Evolutionary conservation across 306 rosid species (phyloP).

Genomic region (Lathyrus aphaca): DNA sequence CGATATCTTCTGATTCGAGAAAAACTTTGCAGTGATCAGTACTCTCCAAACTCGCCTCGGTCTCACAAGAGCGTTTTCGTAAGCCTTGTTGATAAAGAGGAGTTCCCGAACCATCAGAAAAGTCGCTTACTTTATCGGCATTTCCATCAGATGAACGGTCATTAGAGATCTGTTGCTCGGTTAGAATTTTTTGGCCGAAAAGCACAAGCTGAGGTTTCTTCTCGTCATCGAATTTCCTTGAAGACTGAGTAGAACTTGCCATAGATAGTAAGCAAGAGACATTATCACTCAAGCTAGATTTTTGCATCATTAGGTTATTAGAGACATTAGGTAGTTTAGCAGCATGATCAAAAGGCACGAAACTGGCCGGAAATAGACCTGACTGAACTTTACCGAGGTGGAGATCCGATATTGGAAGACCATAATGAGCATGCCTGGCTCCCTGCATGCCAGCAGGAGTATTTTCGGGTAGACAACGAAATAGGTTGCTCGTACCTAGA

Average conservation of each 20-base stretch:
- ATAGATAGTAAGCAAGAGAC: conserved; percentile 69
- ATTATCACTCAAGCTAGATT: conserved; percentile 61
- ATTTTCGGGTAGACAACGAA: conserved; percentile 69
- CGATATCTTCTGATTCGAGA: conserved; percentile 74
- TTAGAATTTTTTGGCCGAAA: conserved; percentile 77
- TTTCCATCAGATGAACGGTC: conserved; percentile 78
- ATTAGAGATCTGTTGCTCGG: conserved; percentile 74
- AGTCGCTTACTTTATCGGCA: conserved; percentile 49
- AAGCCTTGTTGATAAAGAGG: conserved; percentile 53
- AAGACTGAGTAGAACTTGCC: conserved; percentile 56
- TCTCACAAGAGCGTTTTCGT: conserved; percentile 57
- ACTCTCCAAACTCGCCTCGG: conserved; percentile 53
- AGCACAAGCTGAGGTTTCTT: conserved; percentile 76
- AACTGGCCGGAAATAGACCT: conserved; percentile 60
- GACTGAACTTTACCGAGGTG: conserved; percentile 73
- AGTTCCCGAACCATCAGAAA: conserved; percentile 61
- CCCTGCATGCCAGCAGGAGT: conserved; percentile 99
- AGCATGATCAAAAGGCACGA: conserved; percentile 51
- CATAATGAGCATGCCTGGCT: conserved; percentile 99
- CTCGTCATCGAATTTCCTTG: conserved; percentile 51
- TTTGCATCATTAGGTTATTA: conserved; percentile 47
- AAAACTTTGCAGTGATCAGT: conserved; percentile 75
- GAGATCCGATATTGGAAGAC: conserved; percentile 70
- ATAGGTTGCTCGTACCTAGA: conserved; percentile 63
- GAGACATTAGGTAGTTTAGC: conserved; percentile 51